Evolutionary conservation across 805 yeast species (phyloP).

Genomic region (Candida khao-thaluensis): DNA sequence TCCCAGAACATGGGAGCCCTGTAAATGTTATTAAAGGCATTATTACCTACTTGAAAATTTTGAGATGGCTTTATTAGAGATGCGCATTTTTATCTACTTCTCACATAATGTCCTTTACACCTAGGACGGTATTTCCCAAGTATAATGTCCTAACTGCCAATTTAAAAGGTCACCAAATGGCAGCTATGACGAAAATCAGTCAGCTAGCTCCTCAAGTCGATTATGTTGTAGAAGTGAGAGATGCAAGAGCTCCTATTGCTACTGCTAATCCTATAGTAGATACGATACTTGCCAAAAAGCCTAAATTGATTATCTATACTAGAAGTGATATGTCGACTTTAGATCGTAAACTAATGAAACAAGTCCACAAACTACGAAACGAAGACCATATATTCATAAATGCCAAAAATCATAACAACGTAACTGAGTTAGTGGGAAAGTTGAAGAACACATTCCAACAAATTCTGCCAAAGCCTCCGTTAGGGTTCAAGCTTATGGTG

Average conservation of each 20-base stretch:
- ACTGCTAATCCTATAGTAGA: conserved; percentile 81
- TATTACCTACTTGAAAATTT: not conserved
- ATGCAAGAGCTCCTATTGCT: conserved; percentile 83
- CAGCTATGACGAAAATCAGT: conserved; percentile 67
- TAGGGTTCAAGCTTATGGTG: conserved; percentile 74
- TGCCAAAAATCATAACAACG: conserved; percentile 51
- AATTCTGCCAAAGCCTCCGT: conserved; percentile 72
- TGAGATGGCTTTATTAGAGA: not conserved
- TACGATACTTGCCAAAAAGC: conserved; percentile 53
- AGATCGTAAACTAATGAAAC: conserved; percentile 28
- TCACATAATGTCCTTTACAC: conserved; percentile 45
- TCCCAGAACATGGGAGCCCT: conserved; percentile 86
- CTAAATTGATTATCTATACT: conserved; percentile 68
- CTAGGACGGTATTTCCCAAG: conserved; percentile 71
- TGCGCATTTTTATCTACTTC: too few species aligned
- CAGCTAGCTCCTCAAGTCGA: conserved; percentile 78
- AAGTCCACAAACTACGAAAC: conserved; percentile 31
- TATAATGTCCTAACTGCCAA: conserved; percentile 70
- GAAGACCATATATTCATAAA: conserved; percentile 53
- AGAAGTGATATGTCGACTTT: conserved; percentile 65
- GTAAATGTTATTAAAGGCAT: conserved; percentile 88
- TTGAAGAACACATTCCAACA: conserved; percentile 45
- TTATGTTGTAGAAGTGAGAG: conserved; percentile 79
- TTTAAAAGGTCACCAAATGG: conserved; percentile 88
- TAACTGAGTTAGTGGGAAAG: conserved; percentile 47